Conservation (phyloP, 768 basidiomycete genomes). For the Strobilomyces echinocephalus region DNA sequence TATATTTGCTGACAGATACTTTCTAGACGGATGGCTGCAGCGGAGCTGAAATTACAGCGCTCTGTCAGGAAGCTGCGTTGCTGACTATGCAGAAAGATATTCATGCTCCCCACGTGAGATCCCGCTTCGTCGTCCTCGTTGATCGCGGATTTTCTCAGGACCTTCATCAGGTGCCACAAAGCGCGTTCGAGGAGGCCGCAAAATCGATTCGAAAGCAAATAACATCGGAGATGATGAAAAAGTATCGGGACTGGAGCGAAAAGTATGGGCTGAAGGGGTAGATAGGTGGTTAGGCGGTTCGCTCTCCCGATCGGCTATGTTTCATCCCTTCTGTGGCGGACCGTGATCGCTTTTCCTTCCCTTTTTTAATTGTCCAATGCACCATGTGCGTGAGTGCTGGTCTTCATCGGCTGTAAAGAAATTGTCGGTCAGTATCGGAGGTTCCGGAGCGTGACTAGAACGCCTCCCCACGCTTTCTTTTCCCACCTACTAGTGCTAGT, state of each 20-base stretch:
- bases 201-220: conserved; percentile 72
- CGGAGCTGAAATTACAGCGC: conserved; percentile 85
- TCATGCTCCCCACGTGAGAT: conserved; percentile 65
- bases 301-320: too few relatives aligned
- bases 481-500: too few relatives aligned
- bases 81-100: conserved; percentile 88
- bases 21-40: conserved; percentile 89
- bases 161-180: conserved; percentile 58
- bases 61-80: conserved; percentile 96
- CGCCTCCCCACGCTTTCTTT: too few relatives aligned
- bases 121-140: neutral
- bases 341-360: too few relatives aligned
- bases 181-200: conserved; percentile 73
- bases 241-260: conserved; percentile 68
- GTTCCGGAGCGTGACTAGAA: too few relatives aligned
- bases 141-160: neutral
- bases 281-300: neutral
- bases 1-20: conserved; percentile 4
- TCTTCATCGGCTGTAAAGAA: too few relatives aligned
- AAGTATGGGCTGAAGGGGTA: conserved; percentile 22
- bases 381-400: too few relatives aligned
- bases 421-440: too few relatives aligned
- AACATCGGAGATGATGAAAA: conserved; percentile 70
- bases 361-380: too few relatives aligned
- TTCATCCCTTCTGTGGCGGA: too few relatives aligned